phyloP scores from a whole-genome alignment of 768 basidiomycete genomes.

The Gyrodon lividus region DNA sequence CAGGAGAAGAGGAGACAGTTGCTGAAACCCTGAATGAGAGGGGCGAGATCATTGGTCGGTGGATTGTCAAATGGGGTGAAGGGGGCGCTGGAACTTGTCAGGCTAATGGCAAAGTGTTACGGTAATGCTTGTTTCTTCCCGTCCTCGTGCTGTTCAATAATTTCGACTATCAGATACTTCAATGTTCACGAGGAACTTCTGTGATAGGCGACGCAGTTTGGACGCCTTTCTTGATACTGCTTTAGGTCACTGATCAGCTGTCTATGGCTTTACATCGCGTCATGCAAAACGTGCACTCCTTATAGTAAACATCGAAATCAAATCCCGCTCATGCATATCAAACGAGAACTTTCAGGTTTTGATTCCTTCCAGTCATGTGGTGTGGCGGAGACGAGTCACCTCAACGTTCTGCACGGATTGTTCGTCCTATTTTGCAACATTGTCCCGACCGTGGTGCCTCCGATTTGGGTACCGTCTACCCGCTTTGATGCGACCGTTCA shows the following conservation, averaged over 20 bases:
- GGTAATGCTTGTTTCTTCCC: slow-evolving; percentile 45
- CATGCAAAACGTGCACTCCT: not conserved
- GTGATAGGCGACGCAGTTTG: slow-evolving; percentile 5
- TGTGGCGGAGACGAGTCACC: too few relatives aligned
- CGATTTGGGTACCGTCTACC: too few relatives aligned
- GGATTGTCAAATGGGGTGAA: slow-evolving; percentile 77
- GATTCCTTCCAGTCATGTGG: too few relatives aligned
- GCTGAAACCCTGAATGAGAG: slow-evolving; percentile 68
- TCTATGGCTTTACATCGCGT: not conserved
- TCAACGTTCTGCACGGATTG: too few relatives aligned
- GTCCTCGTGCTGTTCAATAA: not conserved
- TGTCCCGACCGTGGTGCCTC: too few relatives aligned
- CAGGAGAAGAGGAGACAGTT: slow-evolving; percentile 70
- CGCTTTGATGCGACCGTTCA: too few relatives aligned
- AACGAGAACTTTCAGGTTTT: not conserved
- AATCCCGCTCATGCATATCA: not conserved
- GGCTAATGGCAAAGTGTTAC: slow-evolving; percentile 58
- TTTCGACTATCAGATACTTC: slow-evolving; percentile 41
- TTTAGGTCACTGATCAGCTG: not conserved
- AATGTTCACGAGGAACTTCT: slow-evolving; percentile 54
- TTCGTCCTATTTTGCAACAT: too few relatives aligned
- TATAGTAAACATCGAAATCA: not conserved
- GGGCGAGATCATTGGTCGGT: slow-evolving; percentile 66
- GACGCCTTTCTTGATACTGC: too few relatives aligned
- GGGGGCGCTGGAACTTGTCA: slow-evolving; percentile 63